Evolutionary conservation across 306 rosid genomes (phyloP).

Genomic region (Spatholobus suberectus): DNA sequence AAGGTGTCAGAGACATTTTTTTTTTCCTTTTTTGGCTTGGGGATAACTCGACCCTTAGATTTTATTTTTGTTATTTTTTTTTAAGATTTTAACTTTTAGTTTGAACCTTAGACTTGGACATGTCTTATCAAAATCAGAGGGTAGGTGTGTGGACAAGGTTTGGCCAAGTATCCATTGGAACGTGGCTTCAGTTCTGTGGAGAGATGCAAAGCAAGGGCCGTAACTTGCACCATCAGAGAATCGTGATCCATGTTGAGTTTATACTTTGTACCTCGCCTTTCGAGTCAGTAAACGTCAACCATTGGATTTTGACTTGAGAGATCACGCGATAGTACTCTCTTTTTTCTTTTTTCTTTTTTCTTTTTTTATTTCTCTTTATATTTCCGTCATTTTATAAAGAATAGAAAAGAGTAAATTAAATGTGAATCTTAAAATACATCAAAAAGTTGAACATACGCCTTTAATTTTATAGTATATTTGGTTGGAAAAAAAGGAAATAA

Average conservation of each 20-base stretch:
- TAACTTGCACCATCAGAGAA: neutral
- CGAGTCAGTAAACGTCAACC: conserved; percentile 19
- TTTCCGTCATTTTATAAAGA: neutral
- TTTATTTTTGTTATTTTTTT: conserved; percentile 20
- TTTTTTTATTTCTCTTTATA: neutral
- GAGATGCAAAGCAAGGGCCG: neutral
- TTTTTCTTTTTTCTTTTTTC: no score
- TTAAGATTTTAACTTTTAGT: neutral
- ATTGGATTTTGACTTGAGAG: conserved; percentile 37
- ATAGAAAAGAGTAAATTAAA: no score
- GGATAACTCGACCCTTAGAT: neutral
- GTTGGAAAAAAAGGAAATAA: no score
- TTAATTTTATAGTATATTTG: no score
- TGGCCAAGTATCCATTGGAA: conserved; percentile 62
- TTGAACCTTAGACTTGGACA: conserved; percentile 37
- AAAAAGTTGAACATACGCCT: no score
- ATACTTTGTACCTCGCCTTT: neutral
- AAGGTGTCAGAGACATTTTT: conserved; percentile 80
- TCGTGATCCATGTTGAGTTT: neutral
- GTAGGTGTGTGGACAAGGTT: conserved; percentile 68
- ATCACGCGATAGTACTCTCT: neutral
- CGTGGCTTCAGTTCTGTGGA: conserved; percentile 10
- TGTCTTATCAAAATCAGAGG: conserved; percentile 52
- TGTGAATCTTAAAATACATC: no score
- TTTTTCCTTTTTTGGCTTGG: conserved; percentile 12